Evolutionary conservation across 192 early-diverging fungal species (phyloP).

Genomic region (Thoreauomyces humboldtii): DNA sequence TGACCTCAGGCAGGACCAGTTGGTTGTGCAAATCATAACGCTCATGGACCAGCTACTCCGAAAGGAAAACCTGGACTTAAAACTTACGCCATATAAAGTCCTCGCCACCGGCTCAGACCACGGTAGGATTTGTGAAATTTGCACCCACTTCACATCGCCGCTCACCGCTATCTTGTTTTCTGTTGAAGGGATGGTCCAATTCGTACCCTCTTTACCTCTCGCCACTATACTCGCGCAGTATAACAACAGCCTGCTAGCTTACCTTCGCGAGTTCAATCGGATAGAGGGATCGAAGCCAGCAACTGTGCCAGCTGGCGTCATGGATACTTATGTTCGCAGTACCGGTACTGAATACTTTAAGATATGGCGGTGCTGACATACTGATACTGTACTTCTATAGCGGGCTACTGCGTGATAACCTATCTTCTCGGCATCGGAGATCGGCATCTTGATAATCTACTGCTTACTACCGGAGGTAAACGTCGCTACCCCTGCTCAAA

Average conservation of each 20-base stretch:
- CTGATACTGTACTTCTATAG: slow-evolving; percentile 34
- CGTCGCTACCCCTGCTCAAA: too few relatives aligned
- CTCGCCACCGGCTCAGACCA: slow-evolving; percentile 93
- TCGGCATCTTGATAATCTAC: slow-evolving; percentile 94
- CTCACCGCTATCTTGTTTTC: slow-evolving; percentile 1
- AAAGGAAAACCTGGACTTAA: slow-evolving; percentile 94
- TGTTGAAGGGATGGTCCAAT: slow-evolving; percentile 76
- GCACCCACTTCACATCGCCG: background rate
- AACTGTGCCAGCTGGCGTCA: slow-evolving; percentile 65
- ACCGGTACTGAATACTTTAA: slow-evolving; percentile 61
- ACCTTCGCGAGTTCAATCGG: slow-evolving; percentile 72
- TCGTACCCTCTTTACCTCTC: slow-evolving; percentile 84
- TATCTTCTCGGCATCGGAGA: slow-evolving; percentile 98
- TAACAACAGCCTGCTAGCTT: slow-evolving; percentile 77
- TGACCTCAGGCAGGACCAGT: slow-evolving; percentile 96
- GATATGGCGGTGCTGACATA: background rate
- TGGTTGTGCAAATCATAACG: slow-evolving; percentile 95
- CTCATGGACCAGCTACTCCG: slow-evolving; percentile 94
- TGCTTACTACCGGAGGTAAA: slow-evolving; percentile 80
- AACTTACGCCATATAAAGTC: slow-evolving; percentile 91
- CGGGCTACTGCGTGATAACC: slow-evolving; percentile 98
- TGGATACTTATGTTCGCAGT: slow-evolving; percentile 96
- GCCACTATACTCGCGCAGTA: slow-evolving; percentile 87
- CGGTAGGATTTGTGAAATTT: slow-evolving; percentile 48
- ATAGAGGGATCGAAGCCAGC: slow-evolving; percentile 44